These are phyloP conservation scores for Eutrema yunnanense DNA, from an alignment of 345 rosid genomes.

Conservation along the genomic window DNA sequence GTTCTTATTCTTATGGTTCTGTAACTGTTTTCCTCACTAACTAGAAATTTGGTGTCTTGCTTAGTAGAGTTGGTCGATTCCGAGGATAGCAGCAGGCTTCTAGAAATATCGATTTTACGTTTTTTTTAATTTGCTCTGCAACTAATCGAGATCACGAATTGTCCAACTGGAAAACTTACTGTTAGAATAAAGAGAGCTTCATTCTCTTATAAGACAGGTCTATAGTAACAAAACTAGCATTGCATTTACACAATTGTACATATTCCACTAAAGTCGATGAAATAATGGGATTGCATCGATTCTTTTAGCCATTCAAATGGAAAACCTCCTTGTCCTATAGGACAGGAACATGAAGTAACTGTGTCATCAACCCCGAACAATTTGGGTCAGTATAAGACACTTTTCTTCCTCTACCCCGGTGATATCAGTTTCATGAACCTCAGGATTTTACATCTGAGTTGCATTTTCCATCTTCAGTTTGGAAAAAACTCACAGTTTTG, in stretches of 20 bases:
- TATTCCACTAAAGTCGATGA: conserved; percentile 6
- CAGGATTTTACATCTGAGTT: conserved; percentile 8
- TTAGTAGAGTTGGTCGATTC: background rate
- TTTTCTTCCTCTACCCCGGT: background rate
- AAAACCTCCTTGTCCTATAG: conserved; percentile 18
- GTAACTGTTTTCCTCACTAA: background rate
- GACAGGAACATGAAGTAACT: conserved; percentile 24
- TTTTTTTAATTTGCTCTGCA: background rate
- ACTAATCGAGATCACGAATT: background rate
- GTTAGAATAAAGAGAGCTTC: background rate
- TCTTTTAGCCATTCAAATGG: conserved; percentile 25
- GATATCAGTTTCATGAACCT: conserved; percentile 12
- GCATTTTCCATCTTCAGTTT: conserved; percentile 10
- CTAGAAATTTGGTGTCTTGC: background rate
- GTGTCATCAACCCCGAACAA: conserved; percentile 15
- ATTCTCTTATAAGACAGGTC: background rate
- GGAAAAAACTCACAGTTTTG: conserved; percentile 3
- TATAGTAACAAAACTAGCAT: background rate
- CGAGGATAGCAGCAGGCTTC: background rate
- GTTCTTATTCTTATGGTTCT: background rate
- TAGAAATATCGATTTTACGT: background rate
- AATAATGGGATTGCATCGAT: conserved; percentile 19
- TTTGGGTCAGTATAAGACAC: conserved; percentile 24
- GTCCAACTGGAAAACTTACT: background rate
- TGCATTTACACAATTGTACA: background rate